Evolutionary conservation across 352 stramenopile species (phyloP).

Genomic region (Thraustochytrium sp.): DNA sequence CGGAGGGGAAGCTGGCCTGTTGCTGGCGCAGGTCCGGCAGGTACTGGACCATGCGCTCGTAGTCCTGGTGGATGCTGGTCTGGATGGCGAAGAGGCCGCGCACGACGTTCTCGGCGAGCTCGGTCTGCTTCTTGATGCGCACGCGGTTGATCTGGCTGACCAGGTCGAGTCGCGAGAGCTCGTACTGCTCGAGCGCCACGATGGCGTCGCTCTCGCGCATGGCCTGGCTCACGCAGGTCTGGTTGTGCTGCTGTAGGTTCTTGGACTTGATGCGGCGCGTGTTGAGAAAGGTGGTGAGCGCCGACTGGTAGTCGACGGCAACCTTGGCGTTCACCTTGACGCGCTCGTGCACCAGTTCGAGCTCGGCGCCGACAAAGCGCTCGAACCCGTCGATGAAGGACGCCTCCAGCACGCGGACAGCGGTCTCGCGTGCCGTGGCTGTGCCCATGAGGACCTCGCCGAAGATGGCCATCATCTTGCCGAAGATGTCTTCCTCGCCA

Average conservation of each 20-base stretch:
- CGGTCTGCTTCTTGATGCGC: conserved; percentile 23
- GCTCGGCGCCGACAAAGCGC: not conserved
- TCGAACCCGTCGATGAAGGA: conserved; percentile 7
- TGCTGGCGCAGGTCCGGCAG: not conserved
- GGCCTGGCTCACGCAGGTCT: not conserved
- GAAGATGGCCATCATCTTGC: not conserved
- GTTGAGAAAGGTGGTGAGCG: not conserved
- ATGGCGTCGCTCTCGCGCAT: conserved; percentile 23
- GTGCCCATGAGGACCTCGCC: not conserved
- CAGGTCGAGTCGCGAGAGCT: conserved; percentile 1
- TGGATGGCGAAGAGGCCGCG: conserved; percentile 18
- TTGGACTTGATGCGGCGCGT: not conserved
- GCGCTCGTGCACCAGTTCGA: not conserved
- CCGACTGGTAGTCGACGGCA: not conserved
- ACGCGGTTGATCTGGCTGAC: conserved; percentile 11
- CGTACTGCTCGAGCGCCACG: conserved; percentile 29
- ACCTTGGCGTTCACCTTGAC: not conserved
- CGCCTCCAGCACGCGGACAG: not conserved
- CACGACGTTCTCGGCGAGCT: conserved; percentile 15
- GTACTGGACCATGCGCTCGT: not conserved
- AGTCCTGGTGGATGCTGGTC: conserved; percentile 4
- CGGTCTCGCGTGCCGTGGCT: not conserved
- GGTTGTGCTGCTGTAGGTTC: not conserved
- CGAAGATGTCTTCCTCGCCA: conserved; percentile 2
- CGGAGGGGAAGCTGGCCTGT: not conserved